Conservation (phyloP, 1,284 basidiomycete genomes). For the Anthracocystis panici-leucophaei region DNA sequence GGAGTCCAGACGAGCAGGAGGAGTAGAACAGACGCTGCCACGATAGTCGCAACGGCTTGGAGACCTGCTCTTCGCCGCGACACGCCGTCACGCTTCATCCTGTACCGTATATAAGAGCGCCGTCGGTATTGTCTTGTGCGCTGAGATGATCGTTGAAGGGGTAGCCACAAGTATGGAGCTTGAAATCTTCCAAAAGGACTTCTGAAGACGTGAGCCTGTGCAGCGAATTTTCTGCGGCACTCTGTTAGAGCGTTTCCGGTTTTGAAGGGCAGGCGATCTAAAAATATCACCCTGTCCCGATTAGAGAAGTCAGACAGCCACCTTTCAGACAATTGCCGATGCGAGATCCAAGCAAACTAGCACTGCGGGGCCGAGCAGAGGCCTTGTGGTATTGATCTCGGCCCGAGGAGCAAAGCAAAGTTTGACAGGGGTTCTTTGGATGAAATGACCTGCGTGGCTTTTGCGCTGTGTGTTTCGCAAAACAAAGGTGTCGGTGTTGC, state of each 20-base stretch:
- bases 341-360: conserved; percentile 6
- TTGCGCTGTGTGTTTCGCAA: no score
- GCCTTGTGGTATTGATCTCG: background rate
- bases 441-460: no score
- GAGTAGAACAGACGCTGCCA: conserved; percentile 9
- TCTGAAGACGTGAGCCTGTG: no score
- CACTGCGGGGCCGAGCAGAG: no score
- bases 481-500: background rate
- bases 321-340: background rate
- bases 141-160: background rate
- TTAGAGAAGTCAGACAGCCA: background rate
- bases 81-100: conserved; percentile 4
- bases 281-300: background rate
- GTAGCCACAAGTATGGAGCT: no score
- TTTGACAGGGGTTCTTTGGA: background rate
- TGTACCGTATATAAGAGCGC: background rate
- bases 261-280: background rate
- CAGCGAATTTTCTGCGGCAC: no score
- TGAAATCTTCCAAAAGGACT: no score
- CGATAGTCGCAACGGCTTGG: conserved; percentile 7
- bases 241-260: no score
- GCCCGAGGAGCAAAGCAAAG: background rate
- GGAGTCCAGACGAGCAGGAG: conserved; percentile 22
- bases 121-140: background rate
- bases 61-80: conserved; percentile 7